Evolutionary conservation across 495 filamentous ascomycete genomes (phyloP), one percentile per base, ranked within the genome.

Genomic region (Hypoxylon perforatum): DNA sequence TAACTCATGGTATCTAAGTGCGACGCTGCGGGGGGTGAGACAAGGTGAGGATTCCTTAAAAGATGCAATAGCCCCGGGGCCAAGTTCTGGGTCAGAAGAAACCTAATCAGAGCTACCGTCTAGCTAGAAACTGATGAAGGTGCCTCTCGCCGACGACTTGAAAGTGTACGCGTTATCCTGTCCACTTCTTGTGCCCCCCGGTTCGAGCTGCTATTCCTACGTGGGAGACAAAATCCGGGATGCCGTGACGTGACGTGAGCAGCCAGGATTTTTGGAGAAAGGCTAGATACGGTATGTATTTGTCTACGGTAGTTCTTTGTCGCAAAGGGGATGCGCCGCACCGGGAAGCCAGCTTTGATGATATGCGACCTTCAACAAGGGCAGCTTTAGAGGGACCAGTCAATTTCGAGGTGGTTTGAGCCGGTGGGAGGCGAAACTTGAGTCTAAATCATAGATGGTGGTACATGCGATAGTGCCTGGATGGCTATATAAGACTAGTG

Each of bases 221-320:
- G 22, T 23, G 38, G 25, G 28, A 56, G 25, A 52, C 35, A 53
- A 30, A 41, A 57, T 25, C 47, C 45, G 28, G 61, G 38, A 42
- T 36, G 35, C 54, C 61, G 61, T 57, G 41, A 61, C 46, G 53
- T 46, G 53, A 52, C 48, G 54, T 48, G 54, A 53, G 23, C 42
- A 42, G 30, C 49, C 54, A 58, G 45, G 22, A 35, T 49, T 42
- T 48, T 51, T 44, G 50, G 52, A 39, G 33, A 48, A 50, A 23
- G 14, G 22, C 23, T 21, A 44, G 39, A 46, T 45, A 42, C 36
- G 59, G 15, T 48, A 62, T 25, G 65, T 69, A 64, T 63, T 60
- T 60, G 65, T 69, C 65, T 69, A 69, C 56, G 56, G 45, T 45
- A 49, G 14, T 65, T 64, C 66, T 69, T 69, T 69, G 66, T 69